Conservation (phyloP, 805 yeast species). For the Cyberlindnera maritima region DNA sequence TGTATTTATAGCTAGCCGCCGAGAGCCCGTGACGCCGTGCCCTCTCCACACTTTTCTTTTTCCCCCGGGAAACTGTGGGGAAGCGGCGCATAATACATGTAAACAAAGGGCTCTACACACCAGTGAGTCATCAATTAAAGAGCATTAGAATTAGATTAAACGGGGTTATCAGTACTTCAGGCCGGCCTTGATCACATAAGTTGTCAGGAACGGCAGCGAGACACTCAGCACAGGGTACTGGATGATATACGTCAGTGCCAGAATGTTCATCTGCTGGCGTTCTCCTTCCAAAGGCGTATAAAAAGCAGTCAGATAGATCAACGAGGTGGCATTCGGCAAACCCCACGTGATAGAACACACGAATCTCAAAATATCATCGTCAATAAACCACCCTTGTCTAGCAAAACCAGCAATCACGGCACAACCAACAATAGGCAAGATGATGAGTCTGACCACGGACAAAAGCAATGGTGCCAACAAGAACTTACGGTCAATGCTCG, state of each 20-base stretch:
- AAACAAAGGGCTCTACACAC: too few species aligned
- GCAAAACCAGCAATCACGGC: constrained; percentile 60
- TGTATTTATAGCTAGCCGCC: too few species aligned
- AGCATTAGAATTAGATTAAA: too few species aligned
- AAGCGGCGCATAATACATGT: too few species aligned
- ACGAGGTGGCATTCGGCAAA: constrained; percentile 85
- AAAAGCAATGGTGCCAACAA: constrained; percentile 52
- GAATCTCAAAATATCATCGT: constrained; percentile 58
- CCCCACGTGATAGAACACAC: constrained; percentile 76
- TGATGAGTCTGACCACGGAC: constrained; percentile 55
- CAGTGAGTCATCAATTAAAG: not conserved
- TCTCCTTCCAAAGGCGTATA: constrained; percentile 53
- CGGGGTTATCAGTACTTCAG: constrained; percentile 7
- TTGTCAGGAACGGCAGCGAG: constrained; percentile 25
- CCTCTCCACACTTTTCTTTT: too few species aligned
- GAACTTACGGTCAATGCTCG: constrained; percentile 36
- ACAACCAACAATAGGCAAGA: constrained; percentile 81
- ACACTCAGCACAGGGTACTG: constrained; percentile 25
- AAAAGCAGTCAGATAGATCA: constrained; percentile 85
- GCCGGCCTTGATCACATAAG: constrained; percentile 13
- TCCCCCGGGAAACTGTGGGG: too few species aligned
- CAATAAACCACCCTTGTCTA: constrained; percentile 62
- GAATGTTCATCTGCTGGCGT: constrained; percentile 12
- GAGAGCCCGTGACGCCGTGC: too few species aligned
- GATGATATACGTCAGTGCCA: constrained; percentile 25